These are phyloP conservation scores for Tetradesmus lagerheimii DNA, from an alignment of 139 green algal genomes.

Conservation along the genomic window DNA sequence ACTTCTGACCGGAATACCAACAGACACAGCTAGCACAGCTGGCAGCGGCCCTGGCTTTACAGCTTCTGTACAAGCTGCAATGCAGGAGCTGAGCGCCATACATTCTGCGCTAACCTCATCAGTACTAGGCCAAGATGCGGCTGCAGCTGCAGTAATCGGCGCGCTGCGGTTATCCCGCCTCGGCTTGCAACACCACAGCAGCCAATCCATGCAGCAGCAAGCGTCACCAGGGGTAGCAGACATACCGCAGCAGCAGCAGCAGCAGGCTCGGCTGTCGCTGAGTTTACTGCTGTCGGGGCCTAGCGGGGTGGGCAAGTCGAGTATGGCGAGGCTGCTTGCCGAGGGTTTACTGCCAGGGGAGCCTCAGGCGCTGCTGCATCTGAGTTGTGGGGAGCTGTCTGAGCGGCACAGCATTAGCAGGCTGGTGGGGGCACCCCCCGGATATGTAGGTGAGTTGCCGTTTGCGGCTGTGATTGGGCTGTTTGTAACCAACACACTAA, in stretches of 20 bases:
- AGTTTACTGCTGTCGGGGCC: slow-evolving; percentile 84
- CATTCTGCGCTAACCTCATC: neutral
- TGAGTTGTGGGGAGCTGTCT: slow-evolving; percentile 74
- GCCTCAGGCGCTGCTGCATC: slow-evolving; percentile 54
- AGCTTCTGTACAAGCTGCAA: neutral
- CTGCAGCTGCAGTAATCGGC: slow-evolving; percentile 59
- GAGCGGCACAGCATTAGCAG: slow-evolving; percentile 79
- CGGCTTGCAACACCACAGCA: slow-evolving; percentile 18
- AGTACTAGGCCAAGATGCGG: slow-evolving; percentile 76
- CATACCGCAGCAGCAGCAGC: slow-evolving; percentile 25
- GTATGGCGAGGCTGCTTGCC: slow-evolving; percentile 73
- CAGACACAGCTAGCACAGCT: neutral
- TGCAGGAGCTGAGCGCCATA: neutral
- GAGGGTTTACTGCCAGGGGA: slow-evolving; percentile 47
- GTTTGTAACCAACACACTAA: too few relatives aligned
- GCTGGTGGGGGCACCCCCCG: slow-evolving; percentile 88
- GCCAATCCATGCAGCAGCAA: neutral
- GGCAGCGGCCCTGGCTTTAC: neutral
- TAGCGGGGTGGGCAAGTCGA: slow-evolving; percentile 82
- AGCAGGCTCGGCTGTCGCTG: slow-evolving; percentile 69
- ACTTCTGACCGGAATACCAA: slow-evolving; percentile 40
- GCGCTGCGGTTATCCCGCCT: slow-evolving; percentile 70
- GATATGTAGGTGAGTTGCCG: slow-evolving; percentile 83
- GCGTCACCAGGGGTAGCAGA: neutral
- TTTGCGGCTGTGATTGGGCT: slow-evolving; percentile 47